Base-by-base conservation (phyloP, 257 asterid species). In the Lantana camara region DNA sequence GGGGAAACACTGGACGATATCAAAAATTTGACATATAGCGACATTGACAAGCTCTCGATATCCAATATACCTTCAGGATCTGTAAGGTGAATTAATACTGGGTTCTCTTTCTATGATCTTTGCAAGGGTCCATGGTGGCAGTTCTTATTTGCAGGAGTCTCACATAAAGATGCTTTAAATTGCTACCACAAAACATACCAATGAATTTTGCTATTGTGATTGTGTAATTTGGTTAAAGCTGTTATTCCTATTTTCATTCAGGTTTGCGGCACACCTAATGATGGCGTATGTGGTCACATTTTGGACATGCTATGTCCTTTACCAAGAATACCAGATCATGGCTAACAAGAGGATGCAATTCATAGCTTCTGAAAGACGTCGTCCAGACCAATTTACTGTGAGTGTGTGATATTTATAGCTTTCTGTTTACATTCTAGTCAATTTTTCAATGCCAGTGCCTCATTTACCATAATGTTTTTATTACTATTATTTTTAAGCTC, bases 381-480 rank as follows among this genome's bases (percentile, higher is more conserved):
- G 94, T 27, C 92, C 98, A 13, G 91, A 91, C 67, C 96, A 91
- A 69, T 91, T 75, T 72, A 84, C 95, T 56, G 98, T 86, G 70
- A 85, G 96, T 60, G 37, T 75, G 63, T 55, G 32, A 49, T 48
- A 44, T 35, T 19, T 55, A 48, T 42, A n/a, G 50, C 60, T 10
- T 20, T 22, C 38, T 37, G n/a, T 32, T 63, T 47, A 40, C 9
- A 16, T 46, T 42, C 32, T 16, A 42, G n/a, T 59, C 23, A 6
- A 3, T 17, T 38, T 47, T 51, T 16, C 13, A 22, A 41, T 63
- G 49, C 32, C 34, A 7, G 30, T 16, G 34, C 7, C 50, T 69
- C 48, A 59, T 52, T 15, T 41, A 48, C 48, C 9, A 16, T 7
- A 27, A 10, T 19, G 19, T 66, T 57, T 42, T 37, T 2, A 19